Evolutionary conservation across 75 land plant species (phyloP), one percentile per base, ranked within the genome.

Genomic region (Picea glauca): DNA sequence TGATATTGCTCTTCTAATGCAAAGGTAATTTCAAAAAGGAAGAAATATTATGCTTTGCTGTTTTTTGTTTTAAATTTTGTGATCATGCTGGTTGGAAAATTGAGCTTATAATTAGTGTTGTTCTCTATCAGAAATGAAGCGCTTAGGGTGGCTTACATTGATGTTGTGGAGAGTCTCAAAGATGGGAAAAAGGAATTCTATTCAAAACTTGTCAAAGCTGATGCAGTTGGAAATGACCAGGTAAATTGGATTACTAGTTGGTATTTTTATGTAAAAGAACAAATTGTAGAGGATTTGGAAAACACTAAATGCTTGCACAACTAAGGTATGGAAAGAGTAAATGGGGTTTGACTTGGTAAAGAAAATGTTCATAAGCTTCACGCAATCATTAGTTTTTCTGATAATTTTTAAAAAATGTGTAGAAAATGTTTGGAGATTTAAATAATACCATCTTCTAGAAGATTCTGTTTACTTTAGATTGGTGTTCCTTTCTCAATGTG

Each of bases 141-240:
- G 6, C 91, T 97, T 83, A 89, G 98, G 33, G 90, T 97, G 79
- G 95, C 99, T 40, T 97, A 91, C 75, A 94, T 97, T 81, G 91
- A 96, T 78, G 77, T 78, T 33, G 98, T 88, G 56, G 98, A 95
- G 58, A 86, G 0, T 76, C 79, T 58, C 12, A 60, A 75, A 72
- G 92, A 92, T 76, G 93, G 85, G 38, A 88, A 81, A 60, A 93
- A 88, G 73, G 88, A 88, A 50, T 97, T 82, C 77, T 94, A 85
- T 78, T 94, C 98, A 31, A 94, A 94, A 76, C 96, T 97, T 80
- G 88, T 97, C 13, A 97, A 97, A 82, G 92, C 93, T 73, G 96
- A 93, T 86, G 82, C 86, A 30, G 84, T 87, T 82, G 98, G 95
- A 63, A 90, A 91, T 78, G 99, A 97, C 85, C 92, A 93, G 96